Evolutionary conservation across 2,329 filamentous ascomycete genomes (phyloP), one percentile per base, ranked within the genome.

Genomic region (Conoideocrella luteorostrata): DNA sequence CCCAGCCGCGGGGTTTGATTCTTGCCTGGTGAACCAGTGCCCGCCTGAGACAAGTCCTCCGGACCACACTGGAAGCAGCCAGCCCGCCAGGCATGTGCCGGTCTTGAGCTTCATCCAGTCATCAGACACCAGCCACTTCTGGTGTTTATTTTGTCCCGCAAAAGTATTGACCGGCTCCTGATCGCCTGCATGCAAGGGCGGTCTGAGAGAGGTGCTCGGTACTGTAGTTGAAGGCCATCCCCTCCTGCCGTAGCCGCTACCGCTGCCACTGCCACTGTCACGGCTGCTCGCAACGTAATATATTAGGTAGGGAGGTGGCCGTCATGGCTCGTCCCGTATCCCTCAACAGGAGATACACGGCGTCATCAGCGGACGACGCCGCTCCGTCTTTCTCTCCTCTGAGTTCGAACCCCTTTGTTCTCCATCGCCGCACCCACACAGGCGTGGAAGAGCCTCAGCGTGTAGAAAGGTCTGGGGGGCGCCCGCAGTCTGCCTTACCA

Each of bases 341-440:
- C 11, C 15, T 32, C 13, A 28, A 18, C 26, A 17, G 22, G 23
- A 20, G 32, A 37, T 35, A 36, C 21, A 32, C 33, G 35, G 38
- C 38, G 26, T 35, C 45, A 24, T 41, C 42, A 17, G 7, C n/a
- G 2, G 21, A 43, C 45, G 39, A 36, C 20, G 39, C 26, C 43
- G 39, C 17, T 32, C 29, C 43, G 5, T 24, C 18, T 9, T 20
- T 45, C 11, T 35, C 41, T 11, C 47, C 40, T 26, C 22, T 46
- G 34, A 23, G 20, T n/a, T 41, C 41, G 12, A n/a, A 39, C 37
- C 35, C 49, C 12, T 38, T 44, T n/a, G 13, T 18, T 15, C 23
- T 26, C 24, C 39, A 45, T 45, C 41, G 35, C 20, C 47, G 36
- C n/a, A 47, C 34, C 10, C 49, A 36, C 12, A 43, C 45, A 17